A percentile compares a stretch with the other conserved stretches of the same genome.
phyloP scores from a whole-genome alignment of 495 filamentous ascomycete species.

The Aeminium ludgeri region DNA sequence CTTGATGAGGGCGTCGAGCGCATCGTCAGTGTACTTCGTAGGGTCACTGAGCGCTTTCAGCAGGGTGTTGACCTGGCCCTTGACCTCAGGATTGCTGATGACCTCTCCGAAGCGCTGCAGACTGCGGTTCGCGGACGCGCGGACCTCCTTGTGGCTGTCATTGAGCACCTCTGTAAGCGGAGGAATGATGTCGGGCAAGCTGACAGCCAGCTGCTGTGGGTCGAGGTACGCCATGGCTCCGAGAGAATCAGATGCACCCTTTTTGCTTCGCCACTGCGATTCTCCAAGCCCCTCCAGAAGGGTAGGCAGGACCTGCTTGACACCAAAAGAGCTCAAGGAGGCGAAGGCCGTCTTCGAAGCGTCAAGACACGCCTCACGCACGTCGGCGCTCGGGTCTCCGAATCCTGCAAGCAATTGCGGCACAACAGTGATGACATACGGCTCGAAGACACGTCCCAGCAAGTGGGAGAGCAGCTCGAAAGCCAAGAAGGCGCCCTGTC shows the following conservation, averaged over 20 bases:
- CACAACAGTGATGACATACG: constrained; percentile 88
- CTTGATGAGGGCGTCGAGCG: constrained; percentile 85
- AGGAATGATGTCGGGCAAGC: constrained; percentile 89
- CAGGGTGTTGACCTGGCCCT: constrained; percentile 70
- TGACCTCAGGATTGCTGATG: constrained; percentile 94
- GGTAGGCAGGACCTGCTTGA: constrained; percentile 83
- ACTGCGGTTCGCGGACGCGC: constrained; percentile 78
- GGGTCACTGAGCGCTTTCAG: constrained; percentile 95
- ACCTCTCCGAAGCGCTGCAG: constrained; percentile 96
- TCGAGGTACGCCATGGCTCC: constrained; percentile 97
- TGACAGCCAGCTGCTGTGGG: constrained; percentile 79
- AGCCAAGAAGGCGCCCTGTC: constrained; percentile 76
- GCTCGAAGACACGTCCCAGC: constrained; percentile 78
- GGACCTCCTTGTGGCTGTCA: constrained; percentile 94
- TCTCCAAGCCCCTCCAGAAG: constrained; percentile 88
- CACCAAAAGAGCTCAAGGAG: constrained; percentile 82
- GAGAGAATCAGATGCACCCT: constrained; percentile 87
- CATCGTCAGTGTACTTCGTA: constrained; percentile 92
- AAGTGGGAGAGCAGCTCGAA: constrained; percentile 79
- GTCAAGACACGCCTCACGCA: constrained; percentile 81
- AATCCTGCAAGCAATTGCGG: constrained; percentile 79
- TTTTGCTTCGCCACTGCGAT: constrained; percentile 93
- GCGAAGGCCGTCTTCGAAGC: constrained; percentile 90
- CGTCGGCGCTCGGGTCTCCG: constrained; percentile 72
- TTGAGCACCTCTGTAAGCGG: constrained; percentile 85